Evolutionary conservation across 2,329 filamentous ascomycete species (phyloP).

Genomic region (Pseudocercospora eumusae): DNA sequence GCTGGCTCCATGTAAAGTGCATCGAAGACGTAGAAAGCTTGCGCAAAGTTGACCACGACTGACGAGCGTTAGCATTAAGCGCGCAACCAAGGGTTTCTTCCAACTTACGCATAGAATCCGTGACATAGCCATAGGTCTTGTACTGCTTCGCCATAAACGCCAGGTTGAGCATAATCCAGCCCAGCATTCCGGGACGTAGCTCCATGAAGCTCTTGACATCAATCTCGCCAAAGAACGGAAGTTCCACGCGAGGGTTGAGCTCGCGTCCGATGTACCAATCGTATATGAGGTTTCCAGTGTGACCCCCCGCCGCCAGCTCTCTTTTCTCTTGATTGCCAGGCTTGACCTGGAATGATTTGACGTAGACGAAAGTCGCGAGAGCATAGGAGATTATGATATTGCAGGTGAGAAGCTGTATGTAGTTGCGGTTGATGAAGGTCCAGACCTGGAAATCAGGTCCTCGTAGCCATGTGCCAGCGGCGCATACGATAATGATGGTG

Average conservation of each 20-base stretch:
- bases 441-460: constrained; percentile 84
- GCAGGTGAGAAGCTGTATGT: constrained; percentile 78
- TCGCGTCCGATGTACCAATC: constrained; percentile 97
- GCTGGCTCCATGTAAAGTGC: constrained; percentile 83
- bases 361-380: constrained; percentile 77
- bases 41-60: constrained; percentile 72
- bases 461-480: constrained; percentile 72
- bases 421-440: constrained; percentile 92
- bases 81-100: neutral
- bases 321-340: constrained; percentile 70
- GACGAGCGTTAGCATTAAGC: constrained; percentile 19
- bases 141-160: constrained; percentile 87
- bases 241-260: constrained; percentile 79
- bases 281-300: constrained; percentile 82
- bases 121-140: constrained; percentile 76
- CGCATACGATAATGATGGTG: constrained; percentile 68
- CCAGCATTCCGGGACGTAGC: constrained; percentile 85
- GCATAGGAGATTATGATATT: constrained; percentile 75
- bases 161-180: constrained; percentile 83
- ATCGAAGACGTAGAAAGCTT: constrained; percentile 82
- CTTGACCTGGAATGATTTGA: constrained; percentile 78
- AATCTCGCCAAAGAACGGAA: constrained; percentile 79
- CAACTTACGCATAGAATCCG: constrained; percentile 68
- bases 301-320: constrained; percentile 78
- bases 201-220: constrained; percentile 92